Base-by-base conservation (phyloP, 208 protist species). In the Phytomonas sp. region DNA sequence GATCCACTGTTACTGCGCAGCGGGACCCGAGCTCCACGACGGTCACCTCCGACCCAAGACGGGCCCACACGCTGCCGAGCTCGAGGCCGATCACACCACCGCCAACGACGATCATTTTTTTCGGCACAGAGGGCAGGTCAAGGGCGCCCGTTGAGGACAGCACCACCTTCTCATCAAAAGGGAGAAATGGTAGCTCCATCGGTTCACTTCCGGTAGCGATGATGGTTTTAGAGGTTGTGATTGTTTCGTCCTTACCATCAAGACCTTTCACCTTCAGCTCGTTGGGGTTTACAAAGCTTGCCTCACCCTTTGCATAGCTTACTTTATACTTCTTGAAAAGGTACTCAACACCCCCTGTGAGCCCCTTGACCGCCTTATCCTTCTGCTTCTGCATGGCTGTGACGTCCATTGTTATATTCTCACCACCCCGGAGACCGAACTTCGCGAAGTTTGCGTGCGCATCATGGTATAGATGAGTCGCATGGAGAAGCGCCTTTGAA, bases 261-360 rank as follows among this genome's bases (percentile, higher is more conserved):
- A 85, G 80, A 5, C 86, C 73, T 56, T 87, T 87, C n/a, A 98
- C 85, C 63, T 88, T 80, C 15, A 96, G 78, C 29, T 72, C 73
- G 71, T 73, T 93, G 31, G 85, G 76, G 36, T 67, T 86, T 1
- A 75, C 75, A 71, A 99, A 93, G 60, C 76, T 88, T 66, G 89
- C 98, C 73, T 87, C 74, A 66, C 98, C 98, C 81, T 98, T 98
- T 61, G 93, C 76, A 83, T 99, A 99, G 20, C 86, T 87, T 34
- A 99, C 97, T 74, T 98, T 98, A 84, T 99, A 99, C 91, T 99
- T 99, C 81, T 99, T 99, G 86, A 99, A 98, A n/a, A 99, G 89
- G 53, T 94, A 88, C 89, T 99, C 98, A 67, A 99, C 99, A 67
- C 99, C 98, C 46, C 84, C 70, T 0, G 97, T 99, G 26, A 99